Percentiles rank a stretch among this genome's conserved stretches.
Conservation (phyloP, 164 flowering plant genomes). For the Aristolochia fimbriata region DNA sequence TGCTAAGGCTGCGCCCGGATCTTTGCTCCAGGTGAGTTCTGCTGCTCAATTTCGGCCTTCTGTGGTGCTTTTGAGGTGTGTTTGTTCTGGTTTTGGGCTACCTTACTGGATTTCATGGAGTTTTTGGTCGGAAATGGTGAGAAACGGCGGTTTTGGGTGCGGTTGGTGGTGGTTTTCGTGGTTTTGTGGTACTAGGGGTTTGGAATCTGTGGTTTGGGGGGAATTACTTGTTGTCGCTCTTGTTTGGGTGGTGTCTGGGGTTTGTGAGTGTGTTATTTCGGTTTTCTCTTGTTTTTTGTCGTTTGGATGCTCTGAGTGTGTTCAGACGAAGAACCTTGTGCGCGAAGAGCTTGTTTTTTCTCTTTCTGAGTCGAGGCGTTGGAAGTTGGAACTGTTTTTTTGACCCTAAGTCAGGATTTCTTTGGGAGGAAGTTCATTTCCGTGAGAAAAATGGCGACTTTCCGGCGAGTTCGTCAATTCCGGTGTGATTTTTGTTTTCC, state of each 20-base stretch:
- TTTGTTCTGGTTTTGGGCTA: no score
- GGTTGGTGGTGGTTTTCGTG: no score
- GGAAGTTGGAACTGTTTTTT: neutral
- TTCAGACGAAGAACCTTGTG: neutral
- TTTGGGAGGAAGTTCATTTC: neutral
- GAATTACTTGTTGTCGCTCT: no score
- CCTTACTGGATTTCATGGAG: neutral
- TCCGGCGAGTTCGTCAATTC: no score
- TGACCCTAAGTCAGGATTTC: neutral
- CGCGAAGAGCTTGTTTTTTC: neutral
- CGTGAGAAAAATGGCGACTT: neutral
- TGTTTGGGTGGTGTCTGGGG: no score
- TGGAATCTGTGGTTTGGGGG: no score
- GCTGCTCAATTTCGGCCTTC: conserved; percentile 1
- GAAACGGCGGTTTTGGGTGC: no score
- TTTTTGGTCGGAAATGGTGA: neutral
- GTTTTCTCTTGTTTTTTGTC: no score
- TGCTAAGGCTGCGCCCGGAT: conserved; percentile 16
- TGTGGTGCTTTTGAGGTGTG: neutral
- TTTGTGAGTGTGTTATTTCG: no score
- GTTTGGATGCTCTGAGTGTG: no score
- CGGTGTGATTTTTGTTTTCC: neutral
- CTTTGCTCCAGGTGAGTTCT: conserved; percentile 19
- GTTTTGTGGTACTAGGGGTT: no score
- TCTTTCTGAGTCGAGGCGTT: neutral